Conservation (phyloP, 1,284 basidiomycete species). For the Cutaneotrichosporon mucoides region DNA sequence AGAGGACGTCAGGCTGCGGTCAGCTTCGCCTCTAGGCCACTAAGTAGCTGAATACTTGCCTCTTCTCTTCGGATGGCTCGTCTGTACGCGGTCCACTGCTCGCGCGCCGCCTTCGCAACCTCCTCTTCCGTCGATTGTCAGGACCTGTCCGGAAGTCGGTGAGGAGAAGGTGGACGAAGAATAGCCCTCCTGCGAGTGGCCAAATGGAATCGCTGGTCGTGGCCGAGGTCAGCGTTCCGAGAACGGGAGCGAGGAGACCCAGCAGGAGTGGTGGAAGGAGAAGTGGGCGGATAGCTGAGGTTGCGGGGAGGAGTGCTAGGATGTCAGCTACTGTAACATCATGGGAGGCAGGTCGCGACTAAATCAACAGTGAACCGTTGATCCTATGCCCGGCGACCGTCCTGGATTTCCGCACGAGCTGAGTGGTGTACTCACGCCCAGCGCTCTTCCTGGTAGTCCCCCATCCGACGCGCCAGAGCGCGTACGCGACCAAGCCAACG, state of each 20-base stretch:
- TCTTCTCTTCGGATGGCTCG: conserved; percentile 32
- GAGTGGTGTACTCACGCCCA: conserved; percentile 7
- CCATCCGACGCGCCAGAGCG: conserved; percentile 50
- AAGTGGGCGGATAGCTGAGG: conserved; percentile 47
- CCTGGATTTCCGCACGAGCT: no score
- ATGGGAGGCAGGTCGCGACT: not conserved
- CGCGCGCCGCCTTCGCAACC: conserved; percentile 11
- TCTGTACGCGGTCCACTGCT: conserved; percentile 14
- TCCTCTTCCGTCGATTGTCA: conserved; percentile 29
- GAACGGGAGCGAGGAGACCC: conserved; percentile 82
- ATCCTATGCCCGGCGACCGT: no score
- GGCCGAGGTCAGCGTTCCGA: conserved; percentile 86
- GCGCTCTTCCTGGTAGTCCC: not conserved
- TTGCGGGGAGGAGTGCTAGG: conserved; percentile 53
- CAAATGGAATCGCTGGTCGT: conserved; percentile 96
- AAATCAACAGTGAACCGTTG: not conserved
- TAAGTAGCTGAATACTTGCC: not conserved
- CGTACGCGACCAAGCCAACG: conserved; percentile 62
- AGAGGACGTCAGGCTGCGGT: conserved; percentile 71
- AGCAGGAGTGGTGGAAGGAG: conserved; percentile 82
- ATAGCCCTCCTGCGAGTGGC: conserved; percentile 72
- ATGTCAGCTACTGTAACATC: not conserved
- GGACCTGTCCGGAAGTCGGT: conserved; percentile 59
- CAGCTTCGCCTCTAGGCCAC: not conserved
- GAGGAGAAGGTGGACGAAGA: conserved; percentile 61